phyloP scores from a whole-genome alignment of 176 grass and related monocot genomes.

The Musa troglodytarum region DNA sequence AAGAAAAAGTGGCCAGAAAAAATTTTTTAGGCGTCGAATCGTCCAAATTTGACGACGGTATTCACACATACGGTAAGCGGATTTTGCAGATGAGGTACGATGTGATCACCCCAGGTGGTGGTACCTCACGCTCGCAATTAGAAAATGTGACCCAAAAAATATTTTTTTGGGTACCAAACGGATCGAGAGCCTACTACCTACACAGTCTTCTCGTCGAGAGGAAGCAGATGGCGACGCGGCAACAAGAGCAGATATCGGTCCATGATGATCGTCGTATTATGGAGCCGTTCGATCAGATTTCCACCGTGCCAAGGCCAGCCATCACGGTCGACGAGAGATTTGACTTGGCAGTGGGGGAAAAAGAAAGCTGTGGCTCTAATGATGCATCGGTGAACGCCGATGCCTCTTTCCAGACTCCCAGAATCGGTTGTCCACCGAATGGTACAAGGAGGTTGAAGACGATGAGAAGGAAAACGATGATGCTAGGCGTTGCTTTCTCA shows the following conservation, averaged over 20 bases:
- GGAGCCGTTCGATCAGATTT: slow-evolving; percentile 32
- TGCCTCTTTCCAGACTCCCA: slow-evolving; percentile 31
- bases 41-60: too few relatives aligned
- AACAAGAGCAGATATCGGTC: slow-evolving; percentile 21
- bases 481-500: neutral
- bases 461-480: slow-evolving; percentile 31
- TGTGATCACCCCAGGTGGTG: too few relatives aligned
- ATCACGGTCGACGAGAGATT: slow-evolving; percentile 37
- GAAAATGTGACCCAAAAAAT: too few relatives aligned
- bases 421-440: slow-evolving; percentile 31
- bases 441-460: slow-evolving; percentile 45
- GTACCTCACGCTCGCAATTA: too few relatives aligned
- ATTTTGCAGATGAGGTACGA: too few relatives aligned
- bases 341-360: slow-evolving; percentile 65
- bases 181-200: neutral
- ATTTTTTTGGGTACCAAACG: neutral
- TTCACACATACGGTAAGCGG: too few relatives aligned
- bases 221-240: slow-evolving; percentile 60
- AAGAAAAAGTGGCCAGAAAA: too few relatives aligned
- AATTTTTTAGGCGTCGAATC: too few relatives aligned
- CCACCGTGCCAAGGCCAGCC: slow-evolving; percentile 31
- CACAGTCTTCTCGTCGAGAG: too few relatives aligned
- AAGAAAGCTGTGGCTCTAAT: slow-evolving; percentile 93
- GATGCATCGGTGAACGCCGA: slow-evolving; percentile 85
- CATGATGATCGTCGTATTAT: slow-evolving; percentile 49